Conservation (phyloP, 2,329 filamentous ascomycete genomes). For the Arachnomyces sp. region DNA sequence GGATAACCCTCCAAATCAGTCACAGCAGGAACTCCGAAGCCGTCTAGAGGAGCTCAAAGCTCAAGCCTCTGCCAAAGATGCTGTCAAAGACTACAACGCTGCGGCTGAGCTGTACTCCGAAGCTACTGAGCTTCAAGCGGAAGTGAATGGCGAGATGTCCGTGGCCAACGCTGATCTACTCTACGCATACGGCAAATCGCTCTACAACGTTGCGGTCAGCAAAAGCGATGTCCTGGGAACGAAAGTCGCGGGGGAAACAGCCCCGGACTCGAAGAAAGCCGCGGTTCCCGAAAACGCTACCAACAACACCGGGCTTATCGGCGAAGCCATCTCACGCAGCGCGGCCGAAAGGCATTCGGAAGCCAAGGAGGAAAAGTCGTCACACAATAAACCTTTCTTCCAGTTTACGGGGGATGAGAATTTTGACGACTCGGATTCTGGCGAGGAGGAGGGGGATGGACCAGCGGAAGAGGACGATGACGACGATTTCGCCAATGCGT, state of each 20-base stretch:
- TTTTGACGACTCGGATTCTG: conserved; percentile 68
- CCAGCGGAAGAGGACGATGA: conserved; percentile 52
- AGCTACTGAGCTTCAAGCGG: conserved; percentile 81
- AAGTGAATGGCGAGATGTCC: conserved; percentile 85
- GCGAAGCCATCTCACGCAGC: conserved; percentile 20
- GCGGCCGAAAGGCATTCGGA: conserved; percentile 10
- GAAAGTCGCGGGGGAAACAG: conserved; percentile 56
- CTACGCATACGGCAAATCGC: conserved; percentile 84
- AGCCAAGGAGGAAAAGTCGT: conserved; percentile 11
- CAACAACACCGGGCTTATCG: conserved; percentile 18
- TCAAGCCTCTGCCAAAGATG: conserved; percentile 75
- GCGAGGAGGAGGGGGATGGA: conserved; percentile 48
- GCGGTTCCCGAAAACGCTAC: conserved; percentile 29
- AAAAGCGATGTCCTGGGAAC: conserved; percentile 92
- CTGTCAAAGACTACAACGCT: conserved; percentile 76
- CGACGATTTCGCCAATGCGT: conserved; percentile 56
- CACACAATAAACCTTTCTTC: conserved; percentile 54
- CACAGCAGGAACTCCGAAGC: conserved; percentile 41
- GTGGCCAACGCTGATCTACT: conserved; percentile 87
- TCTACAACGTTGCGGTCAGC: conserved; percentile 88
- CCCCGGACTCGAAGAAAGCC: conserved; percentile 44
- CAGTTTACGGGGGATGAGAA: conserved; percentile 93
- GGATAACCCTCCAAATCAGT: conserved; percentile 12
- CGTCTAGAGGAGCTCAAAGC: conserved; percentile 70
- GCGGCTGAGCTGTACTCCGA: conserved; percentile 82